Evolutionary conservation across 2,329 filamentous ascomycete genomes (phyloP), one percentile per base, ranked within the genome.

Genomic region (Herpotrichia juniperi): DNA sequence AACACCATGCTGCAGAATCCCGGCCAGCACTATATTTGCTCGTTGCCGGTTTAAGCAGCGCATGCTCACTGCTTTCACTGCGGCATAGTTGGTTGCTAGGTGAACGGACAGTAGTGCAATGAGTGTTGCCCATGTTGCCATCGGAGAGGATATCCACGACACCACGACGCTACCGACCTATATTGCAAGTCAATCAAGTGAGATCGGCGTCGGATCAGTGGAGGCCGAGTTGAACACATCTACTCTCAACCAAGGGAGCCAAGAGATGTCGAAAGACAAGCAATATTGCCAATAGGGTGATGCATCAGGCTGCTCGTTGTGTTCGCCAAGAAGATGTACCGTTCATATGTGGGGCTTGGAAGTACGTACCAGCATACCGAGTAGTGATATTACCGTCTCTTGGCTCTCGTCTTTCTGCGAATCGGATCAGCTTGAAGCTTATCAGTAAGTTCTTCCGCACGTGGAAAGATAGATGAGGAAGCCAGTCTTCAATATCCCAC

Each of bases 361-460:
- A 56, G 43, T 28, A 67, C 78, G 69, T 73, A 83, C 82, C 46
- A 96, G 81, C 84, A 97, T 92, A 2, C 94, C 94, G 28, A 96
- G 56, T 22, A 97, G 80, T 2, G 91, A 93, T 50, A 99, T 90
- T 17, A 96, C 86, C 0, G 93, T 97, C 75, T 97, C 94, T 76
- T 97, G 94, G 59, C 90, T 96, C 11, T 92, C 92, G 71, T 97
- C 93, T 82, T 96, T 87, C 78, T 83, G 63, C 50, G 45, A 43
- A 39, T 26, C 14, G 49, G 34, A 56, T 64, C 50, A 67, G 62
- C 56, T 42, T 46, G 42, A 42, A 45, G 48, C 51, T 59, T 54
- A 63, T 63, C 53, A 44, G 40, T 47, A 17, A 46, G 14, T 26
- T 46, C 43, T 42, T 42, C 42, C 37, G 25, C 62, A 58, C 61